A percentile compares a stretch with the other conserved stretches of the same genome.
Evolutionary conservation across 495 filamentous ascomycete genomes (phyloP).

Genomic region (Lentithecium fluviatile): DNA sequence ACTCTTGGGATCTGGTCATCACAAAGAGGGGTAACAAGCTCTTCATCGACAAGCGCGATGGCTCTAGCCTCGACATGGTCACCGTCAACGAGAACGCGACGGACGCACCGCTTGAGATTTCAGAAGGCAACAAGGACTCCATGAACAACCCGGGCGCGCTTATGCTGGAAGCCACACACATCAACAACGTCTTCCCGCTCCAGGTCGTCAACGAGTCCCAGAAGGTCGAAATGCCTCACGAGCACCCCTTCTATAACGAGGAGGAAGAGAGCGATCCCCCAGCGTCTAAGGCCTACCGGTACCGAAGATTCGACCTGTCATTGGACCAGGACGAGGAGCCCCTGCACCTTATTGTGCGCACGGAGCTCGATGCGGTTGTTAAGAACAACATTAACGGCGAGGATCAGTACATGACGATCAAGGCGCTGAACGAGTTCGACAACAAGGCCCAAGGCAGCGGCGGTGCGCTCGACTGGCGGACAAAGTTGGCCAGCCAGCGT

Average conservation of each 20-base stretch:
- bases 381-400: slow-evolving; percentile 88
- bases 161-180: slow-evolving; percentile 95
- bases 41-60: slow-evolving; percentile 97
- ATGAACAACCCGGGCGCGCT: slow-evolving; percentile 90
- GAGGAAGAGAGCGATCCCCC: slow-evolving; percentile 88
- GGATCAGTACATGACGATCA: slow-evolving; percentile 85
- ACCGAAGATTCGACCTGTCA: slow-evolving; percentile 92
- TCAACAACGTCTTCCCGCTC: slow-evolving; percentile 98
- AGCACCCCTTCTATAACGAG: slow-evolving; percentile 97
- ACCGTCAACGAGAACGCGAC: slow-evolving; percentile 99
- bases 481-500: slow-evolving; percentile 86
- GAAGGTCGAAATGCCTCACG: slow-evolving; percentile 78
- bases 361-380: slow-evolving; percentile 92
- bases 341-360: slow-evolving; percentile 85
- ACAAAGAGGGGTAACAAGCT: slow-evolving; percentile 87
- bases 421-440: slow-evolving; percentile 98
- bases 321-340: slow-evolving; percentile 89
- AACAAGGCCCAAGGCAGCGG: slow-evolving; percentile 93
- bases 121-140: slow-evolving; percentile 88
- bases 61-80: slow-evolving; percentile 89
- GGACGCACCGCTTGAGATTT: slow-evolving; percentile 85
- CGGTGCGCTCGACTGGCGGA: slow-evolving; percentile 91
- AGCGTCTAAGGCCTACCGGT: slow-evolving; percentile 96
- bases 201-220: slow-evolving; percentile 86
- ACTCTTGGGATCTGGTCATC: slow-evolving; percentile 97